Evolutionary conservation across 495 filamentous ascomycete species (phyloP).

Genomic region (Talaromyces liani): DNA sequence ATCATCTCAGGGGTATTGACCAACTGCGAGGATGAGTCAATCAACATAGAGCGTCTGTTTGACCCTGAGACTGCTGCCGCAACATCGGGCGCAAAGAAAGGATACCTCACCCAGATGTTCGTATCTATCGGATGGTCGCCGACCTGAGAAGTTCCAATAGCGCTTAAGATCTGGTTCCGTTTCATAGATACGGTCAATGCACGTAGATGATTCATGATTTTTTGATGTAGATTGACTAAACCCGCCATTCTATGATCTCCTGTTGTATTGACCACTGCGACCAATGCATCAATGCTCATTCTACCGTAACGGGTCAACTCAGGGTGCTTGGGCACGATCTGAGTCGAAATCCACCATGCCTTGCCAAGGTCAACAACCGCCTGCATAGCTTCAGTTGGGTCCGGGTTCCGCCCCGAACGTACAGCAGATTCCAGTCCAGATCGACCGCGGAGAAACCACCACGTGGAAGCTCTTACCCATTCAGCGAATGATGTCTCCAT

Average conservation of each 20-base stretch:
- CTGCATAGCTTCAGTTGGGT: slow-evolving; percentile 40
- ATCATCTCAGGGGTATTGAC: slow-evolving; percentile 56
- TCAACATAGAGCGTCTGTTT: slow-evolving; percentile 40
- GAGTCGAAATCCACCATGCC: slow-evolving; percentile 69
- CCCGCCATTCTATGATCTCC: slow-evolving; percentile 41
- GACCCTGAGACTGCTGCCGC: slow-evolving; percentile 56
- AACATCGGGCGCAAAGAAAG: slow-evolving; percentile 59
- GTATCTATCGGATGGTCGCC: slow-evolving; percentile 46
- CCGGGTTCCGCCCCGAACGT: slow-evolving; percentile 29
- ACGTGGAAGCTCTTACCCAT: slow-evolving; percentile 62
- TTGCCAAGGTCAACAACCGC: slow-evolving; percentile 76
- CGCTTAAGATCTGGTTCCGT: slow-evolving; percentile 65
- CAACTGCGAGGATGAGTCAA: slow-evolving; percentile 26
- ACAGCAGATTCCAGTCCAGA: slow-evolving; percentile 63
- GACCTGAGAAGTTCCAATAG: slow-evolving; percentile 50
- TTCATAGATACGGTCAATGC: slow-evolving; percentile 76
- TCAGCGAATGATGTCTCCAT: slow-evolving; percentile 50
- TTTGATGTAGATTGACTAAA: slow-evolving; percentile 46
- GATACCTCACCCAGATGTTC: slow-evolving; percentile 69
- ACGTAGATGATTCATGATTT: slow-evolving; percentile 53
- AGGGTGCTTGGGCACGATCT: slow-evolving; percentile 48
- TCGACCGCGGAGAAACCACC: slow-evolving; percentile 85
- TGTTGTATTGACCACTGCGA: slow-evolving; percentile 35
- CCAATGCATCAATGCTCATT: slow-evolving; percentile 35
- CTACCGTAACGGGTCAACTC: slow-evolving; percentile 42